Base-by-base conservation (phyloP, 345 rosid genomes). In the Populus pruinosa region DNA sequence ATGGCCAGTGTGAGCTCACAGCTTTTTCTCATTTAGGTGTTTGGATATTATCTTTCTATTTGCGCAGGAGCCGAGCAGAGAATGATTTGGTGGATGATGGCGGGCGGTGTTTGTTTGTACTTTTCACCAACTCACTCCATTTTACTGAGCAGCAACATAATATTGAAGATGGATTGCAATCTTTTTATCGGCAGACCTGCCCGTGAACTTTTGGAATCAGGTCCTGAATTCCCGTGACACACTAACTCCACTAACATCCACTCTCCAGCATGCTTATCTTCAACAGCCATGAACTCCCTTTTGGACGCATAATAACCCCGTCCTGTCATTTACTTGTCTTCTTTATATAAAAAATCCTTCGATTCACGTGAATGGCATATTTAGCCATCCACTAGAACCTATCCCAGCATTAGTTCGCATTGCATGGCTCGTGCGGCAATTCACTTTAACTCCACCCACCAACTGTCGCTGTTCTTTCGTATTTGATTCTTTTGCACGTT, bases 121-220 rank as follows among this genome's bases (percentile, higher is more conserved):
- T 35, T 67, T 35, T 27, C 21, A 7, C 39, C 1, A n/a, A 0
- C 21, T 11, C 21, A 31, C 8, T 25, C 36, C 36, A 3, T 33
- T 33, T 33, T 33, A 5, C 36, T 10, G 2, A 33, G 38, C 31
- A 44, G 18, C 44, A 43, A 23, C 3, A 41, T 53, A 44, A 33
- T 5, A 12, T 61, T 7, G 47, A 35, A 35, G 44, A 36, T 8
- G 5, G 13, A 72, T 14, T 21, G 33, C 67, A 56, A 18, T 14
- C 23, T 18, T 13, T 29, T 38, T 2, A 10, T 14, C 5, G 4
- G 8, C 6, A 21, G 67, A n/a, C 5, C 6, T 44, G 9, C 77
- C 38, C 59, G 77, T 74, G 61, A 63, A 62, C 38, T 63, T 74
- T 43, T 33, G 56, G 50, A 74, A 63, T 39, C 18, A 61, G 68